Evolutionary conservation across 257 asterid species (phyloP).

Genomic region (Nicotiana noctiflora): DNA sequence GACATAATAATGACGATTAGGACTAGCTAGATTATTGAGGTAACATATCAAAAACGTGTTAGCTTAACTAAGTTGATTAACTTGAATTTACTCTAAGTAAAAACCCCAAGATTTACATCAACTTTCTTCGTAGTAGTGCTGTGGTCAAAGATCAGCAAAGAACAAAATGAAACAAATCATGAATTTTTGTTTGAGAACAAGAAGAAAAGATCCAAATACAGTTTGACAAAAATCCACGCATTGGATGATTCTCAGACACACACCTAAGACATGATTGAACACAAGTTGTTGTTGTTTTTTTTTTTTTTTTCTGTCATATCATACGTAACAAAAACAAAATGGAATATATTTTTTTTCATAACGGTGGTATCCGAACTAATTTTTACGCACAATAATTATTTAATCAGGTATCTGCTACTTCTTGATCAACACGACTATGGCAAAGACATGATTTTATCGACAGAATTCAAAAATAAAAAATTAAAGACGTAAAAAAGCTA

Average conservation of each 20-base stretch:
- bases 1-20: not conserved
- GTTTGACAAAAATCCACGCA: not conserved
- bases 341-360: too few species aligned
- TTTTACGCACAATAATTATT: too few species aligned
- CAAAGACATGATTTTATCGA: too few species aligned
- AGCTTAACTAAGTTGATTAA: not conserved
- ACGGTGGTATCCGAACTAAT: too few species aligned
- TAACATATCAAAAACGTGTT: too few species aligned
- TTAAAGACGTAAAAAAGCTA: too few species aligned
- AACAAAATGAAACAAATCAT: not conserved
- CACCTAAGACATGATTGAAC: not conserved
- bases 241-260: not conserved
- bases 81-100: not conserved
- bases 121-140: not conserved
- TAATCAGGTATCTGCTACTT: too few species aligned
- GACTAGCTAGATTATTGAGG: not conserved
- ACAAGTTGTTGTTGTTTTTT: not conserved
- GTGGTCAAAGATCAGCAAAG: not conserved
- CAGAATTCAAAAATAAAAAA: too few species aligned
- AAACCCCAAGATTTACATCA: not conserved
- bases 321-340: not conserved
- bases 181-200: not conserved
- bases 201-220: not conserved
- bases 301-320: not conserved
- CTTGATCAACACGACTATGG: too few species aligned